Conservation (phyloP, 1,284 basidiomycete species). For the Ustilago hordei region DNA sequence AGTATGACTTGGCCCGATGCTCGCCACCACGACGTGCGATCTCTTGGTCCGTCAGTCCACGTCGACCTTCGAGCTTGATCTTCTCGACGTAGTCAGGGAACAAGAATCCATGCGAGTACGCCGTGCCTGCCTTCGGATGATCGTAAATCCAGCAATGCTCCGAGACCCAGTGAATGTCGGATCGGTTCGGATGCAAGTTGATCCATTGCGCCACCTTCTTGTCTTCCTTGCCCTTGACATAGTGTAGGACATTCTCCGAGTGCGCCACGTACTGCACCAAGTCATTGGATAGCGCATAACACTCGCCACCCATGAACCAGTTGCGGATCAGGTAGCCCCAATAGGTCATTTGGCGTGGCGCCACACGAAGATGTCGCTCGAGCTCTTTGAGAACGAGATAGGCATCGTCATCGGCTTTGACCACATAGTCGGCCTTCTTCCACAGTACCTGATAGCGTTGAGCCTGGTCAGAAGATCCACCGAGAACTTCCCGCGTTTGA, state of each 20-base stretch:
- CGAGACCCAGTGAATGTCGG: constrained; percentile 85
- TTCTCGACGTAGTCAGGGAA: constrained; percentile 89
- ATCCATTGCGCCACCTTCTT: constrained; percentile 95
- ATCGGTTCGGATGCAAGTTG: constrained; percentile 82
- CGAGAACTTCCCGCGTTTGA: constrained; percentile 44
- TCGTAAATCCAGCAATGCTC: constrained; percentile 99
- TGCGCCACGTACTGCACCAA: constrained; percentile 88
- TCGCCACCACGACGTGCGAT: constrained; percentile 65
- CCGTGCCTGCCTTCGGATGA: constrained; percentile 89
- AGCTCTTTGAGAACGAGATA: constrained; percentile 67
- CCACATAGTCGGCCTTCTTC: constrained; percentile 68
- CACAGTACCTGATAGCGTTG: constrained; percentile 60
- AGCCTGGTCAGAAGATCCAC: constrained; percentile 25
- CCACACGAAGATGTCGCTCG: constrained; percentile 65
- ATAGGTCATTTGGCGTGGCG: constrained; percentile 63
- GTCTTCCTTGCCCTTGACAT: constrained; percentile 89
- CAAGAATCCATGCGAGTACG: constrained; percentile 93
- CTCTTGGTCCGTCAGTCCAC: constrained; percentile 70
- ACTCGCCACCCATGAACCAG: constrained; percentile 94
- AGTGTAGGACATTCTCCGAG: constrained; percentile 77
- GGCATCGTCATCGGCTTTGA: constrained; percentile 69
- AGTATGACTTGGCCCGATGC: constrained; percentile 77
- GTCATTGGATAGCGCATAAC: constrained; percentile 90
- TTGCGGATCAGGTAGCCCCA: constrained; percentile 84
- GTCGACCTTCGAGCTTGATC: constrained; percentile 72